Base-by-base conservation (phyloP, 345 rosid species). In the Euphorbia peplus region DNA sequence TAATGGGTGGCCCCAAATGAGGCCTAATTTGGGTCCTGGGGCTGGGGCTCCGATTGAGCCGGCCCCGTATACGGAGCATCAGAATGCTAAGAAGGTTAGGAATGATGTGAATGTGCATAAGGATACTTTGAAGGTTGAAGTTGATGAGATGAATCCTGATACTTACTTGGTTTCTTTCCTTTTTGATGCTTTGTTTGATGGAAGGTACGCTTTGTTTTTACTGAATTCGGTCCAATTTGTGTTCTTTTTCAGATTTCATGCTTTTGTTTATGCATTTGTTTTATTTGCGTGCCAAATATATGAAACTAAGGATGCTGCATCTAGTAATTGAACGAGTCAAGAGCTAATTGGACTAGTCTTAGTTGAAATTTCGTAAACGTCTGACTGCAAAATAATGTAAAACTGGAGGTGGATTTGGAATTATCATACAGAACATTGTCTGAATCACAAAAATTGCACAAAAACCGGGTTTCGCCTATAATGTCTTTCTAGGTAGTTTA, bases 31-130 rank as follows among this genome's bases (percentile, higher is more conserved):
- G 70, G 77, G 60, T 26, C 76, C 75, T 60, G 60, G n/a, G n/a
- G n/a, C n/a, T n/a, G n/a, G 76, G 35, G 75, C 30, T 22, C 77
- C 54, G 53, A 37, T 69, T 66, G 77, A 76, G 24, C 84, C 90
- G 21, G 84, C 83, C n/a, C 82, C 87, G n/a, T 88, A 82, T 21
- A 89, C 89, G 41, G 97, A 93, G 68, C 92, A 93, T 75, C 93
- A 83, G 81, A 89, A 67, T 44, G 92, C 97, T 0, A 91, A 89
- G 91, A 93, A 91, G 80, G 91, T 93, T 55, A 87, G 87, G 77
- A 93, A 89, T 69, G 92, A 86, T 67, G 97, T 93, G 54, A 93
- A 93, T 78, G 93, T 93, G 63, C 92, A 86, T 50, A 93, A 91
- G 76, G 92, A 83, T 68, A 89, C 97, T 18, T 80, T 91, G 79